phyloP scores from a whole-genome alignment of 768 basidiomycete genomes.

The Boletales sp. region DNA sequence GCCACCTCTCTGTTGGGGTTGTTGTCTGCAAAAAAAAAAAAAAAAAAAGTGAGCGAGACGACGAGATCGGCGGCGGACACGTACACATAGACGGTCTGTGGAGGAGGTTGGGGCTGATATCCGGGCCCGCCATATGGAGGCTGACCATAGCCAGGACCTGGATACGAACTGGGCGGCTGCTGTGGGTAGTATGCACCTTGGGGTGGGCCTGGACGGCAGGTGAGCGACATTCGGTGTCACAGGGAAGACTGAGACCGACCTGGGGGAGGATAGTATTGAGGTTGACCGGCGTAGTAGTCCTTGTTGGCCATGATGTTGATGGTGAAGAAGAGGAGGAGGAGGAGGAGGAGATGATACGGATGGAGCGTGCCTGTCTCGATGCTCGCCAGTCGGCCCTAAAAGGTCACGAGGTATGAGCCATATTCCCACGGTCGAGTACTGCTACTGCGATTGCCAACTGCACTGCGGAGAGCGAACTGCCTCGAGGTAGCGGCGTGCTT shows the following conservation, averaged over 20 bases:
- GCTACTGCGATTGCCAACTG: background rate
- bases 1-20: constrained; percentile 35
- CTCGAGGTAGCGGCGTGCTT: constrained; percentile 20
- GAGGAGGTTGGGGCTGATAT: constrained; percentile 64
- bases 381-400: constrained; percentile 18
- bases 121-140: constrained; percentile 24
- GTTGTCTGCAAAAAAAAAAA: constrained; percentile 32
- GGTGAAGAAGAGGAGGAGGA: constrained; percentile 14
- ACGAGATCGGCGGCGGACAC: constrained; percentile 23
- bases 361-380: constrained; percentile 8
- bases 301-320: constrained; percentile 58
- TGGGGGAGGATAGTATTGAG: constrained; percentile 54
- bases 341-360: constrained; percentile 10
- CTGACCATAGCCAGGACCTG: constrained; percentile 43
- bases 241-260: constrained; percentile 31
- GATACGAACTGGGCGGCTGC: constrained; percentile 71
- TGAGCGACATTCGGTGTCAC: background rate
- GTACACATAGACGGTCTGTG: constrained; percentile 80
- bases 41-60: background rate
- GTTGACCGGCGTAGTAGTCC: constrained; percentile 63
- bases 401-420: constrained; percentile 9
- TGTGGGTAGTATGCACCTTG: constrained; percentile 72
- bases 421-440: constrained; percentile 18
- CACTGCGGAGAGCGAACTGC: constrained; percentile 1
- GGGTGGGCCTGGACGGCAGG: constrained; percentile 47